Evolutionary conservation across 441 rosid species (phyloP).

Genomic region (Pelargonium australe): DNA sequence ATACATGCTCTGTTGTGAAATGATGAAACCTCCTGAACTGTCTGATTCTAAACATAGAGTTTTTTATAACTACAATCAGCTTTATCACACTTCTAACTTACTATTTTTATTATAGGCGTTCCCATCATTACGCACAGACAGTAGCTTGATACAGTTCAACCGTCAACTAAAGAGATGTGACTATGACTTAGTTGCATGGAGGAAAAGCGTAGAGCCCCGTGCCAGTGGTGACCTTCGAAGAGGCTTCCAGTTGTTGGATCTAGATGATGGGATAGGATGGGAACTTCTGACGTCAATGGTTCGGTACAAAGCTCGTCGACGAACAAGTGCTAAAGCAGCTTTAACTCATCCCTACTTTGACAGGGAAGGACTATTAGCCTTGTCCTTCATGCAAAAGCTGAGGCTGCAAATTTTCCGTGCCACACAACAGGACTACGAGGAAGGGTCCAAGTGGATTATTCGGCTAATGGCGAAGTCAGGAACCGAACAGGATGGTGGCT

Average conservation of each 20-base stretch:
- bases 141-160: conserved; percentile 74
- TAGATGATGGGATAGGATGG: conserved; percentile 86
- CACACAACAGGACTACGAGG: conserved; percentile 82
- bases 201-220: conserved; percentile 67
- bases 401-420: conserved; percentile 68
- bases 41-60: too few species aligned
- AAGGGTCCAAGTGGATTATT: conserved; percentile 66
- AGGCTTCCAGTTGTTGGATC: conserved; percentile 72
- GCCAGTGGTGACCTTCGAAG: conserved; percentile 60
- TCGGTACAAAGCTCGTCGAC: conserved; percentile 72
- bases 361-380: conserved; percentile 62
- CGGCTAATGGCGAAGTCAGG: conserved; percentile 89
- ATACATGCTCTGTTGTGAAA: background rate
- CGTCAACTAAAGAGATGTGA: conserved; percentile 89
- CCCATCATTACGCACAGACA: conserved; percentile 71
- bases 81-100: conserved; percentile 6
- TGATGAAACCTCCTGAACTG: background rate
- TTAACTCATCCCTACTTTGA: conserved; percentile 81
- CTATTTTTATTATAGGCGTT: conserved; percentile 43
- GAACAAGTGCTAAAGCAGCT: conserved; percentile 84
- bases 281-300: conserved; percentile 93
- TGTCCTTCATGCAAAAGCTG: conserved; percentile 80
- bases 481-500: conserved; percentile 81
- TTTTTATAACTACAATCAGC: conserved; percentile 2
- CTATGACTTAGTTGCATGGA: conserved; percentile 72